Conservation (phyloP, 1,284 basidiomycete genomes). For the Ustilago cynodontis region DNA sequence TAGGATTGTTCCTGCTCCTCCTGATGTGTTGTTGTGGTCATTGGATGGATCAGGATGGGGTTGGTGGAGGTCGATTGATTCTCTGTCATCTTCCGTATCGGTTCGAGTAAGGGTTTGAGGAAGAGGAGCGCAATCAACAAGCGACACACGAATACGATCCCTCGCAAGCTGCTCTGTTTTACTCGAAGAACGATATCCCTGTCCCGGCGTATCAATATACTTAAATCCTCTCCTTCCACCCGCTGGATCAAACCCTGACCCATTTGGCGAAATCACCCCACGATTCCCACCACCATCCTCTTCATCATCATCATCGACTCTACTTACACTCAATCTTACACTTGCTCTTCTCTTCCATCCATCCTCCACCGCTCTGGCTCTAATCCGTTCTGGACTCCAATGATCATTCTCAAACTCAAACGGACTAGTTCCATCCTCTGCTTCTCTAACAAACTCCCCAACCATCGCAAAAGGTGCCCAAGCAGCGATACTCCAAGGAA, state of each 20-base stretch:
- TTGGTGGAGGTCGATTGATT: not conserved
- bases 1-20: constrained; percentile 84
- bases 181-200: not conserved
- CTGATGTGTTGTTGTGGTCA: not conserved
- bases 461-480: constrained; percentile 69
- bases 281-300: not conserved
- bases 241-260: not conserved
- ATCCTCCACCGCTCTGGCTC: constrained; percentile 14
- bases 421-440: constrained; percentile 50
- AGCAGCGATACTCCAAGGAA: constrained; percentile 66
- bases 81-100: not conserved
- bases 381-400: constrained; percentile 31
- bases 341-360: constrained; percentile 8
- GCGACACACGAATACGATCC: constrained; percentile 35
- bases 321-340: not conserved
- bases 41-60: not conserved
- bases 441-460: constrained; percentile 65
- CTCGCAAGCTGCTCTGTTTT: constrained; percentile 27
- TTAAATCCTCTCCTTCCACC: constrained; percentile 17
- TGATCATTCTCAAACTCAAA: constrained; percentile 56
- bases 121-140: constrained; percentile 45
- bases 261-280: constrained; percentile 1
- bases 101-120: constrained; percentile 7
- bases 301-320: not conserved
- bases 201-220: constrained; percentile 23